phyloP scores from a whole-genome alignment of 2,329 filamentous ascomycete genomes.

The Xylariomycetidae sp. region DNA sequence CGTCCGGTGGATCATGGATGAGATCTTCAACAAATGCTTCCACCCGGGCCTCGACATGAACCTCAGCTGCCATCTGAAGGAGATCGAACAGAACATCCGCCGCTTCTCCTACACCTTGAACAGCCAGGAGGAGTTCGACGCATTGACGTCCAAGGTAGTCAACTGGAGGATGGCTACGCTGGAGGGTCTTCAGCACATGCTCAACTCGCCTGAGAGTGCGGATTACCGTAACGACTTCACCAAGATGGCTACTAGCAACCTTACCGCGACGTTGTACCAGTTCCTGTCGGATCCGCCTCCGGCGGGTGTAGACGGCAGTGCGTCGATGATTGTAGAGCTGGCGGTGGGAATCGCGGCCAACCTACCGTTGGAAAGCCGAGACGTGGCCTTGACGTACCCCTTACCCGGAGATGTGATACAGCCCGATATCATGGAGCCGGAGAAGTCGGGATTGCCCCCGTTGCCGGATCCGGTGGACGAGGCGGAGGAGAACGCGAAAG shows the following conservation, averaged over 20 bases:
- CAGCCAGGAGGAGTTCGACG: slow-evolving; percentile 83
- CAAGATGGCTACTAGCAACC: slow-evolving; percentile 59
- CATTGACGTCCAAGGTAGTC: slow-evolving; percentile 78
- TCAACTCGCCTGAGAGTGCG: slow-evolving; percentile 59
- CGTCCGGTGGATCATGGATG: slow-evolving; percentile 81
- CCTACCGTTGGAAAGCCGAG: slow-evolving; percentile 82
- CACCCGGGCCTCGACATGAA: slow-evolving; percentile 77
- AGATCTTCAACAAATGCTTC: slow-evolving; percentile 87
- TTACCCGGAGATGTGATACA: slow-evolving; percentile 67
- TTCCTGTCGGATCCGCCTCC: slow-evolving; percentile 73
- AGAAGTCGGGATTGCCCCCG: slow-evolving; percentile 62
- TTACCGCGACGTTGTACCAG: slow-evolving; percentile 64
- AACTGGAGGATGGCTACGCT: slow-evolving; percentile 91
- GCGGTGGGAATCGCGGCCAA: slow-evolving; percentile 81
- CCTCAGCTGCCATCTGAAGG: slow-evolving; percentile 74
- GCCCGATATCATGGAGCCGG: slow-evolving; percentile 76
- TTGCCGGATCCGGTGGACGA: slow-evolving; percentile 39
- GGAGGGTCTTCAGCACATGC: slow-evolving; percentile 72
- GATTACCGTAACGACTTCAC: slow-evolving; percentile 65
- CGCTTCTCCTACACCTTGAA: slow-evolving; percentile 65
- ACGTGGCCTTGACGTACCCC: slow-evolving; percentile 83
- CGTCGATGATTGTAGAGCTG: slow-evolving; percentile 88
- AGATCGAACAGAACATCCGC: slow-evolving; percentile 82
- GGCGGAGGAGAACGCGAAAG: slow-evolving; percentile 31
- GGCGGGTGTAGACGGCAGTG: slow-evolving; percentile 76